Evolutionary conservation across 352 stramenopile genomes (phyloP).

Genomic region (Phytopythium delawarense): DNA sequence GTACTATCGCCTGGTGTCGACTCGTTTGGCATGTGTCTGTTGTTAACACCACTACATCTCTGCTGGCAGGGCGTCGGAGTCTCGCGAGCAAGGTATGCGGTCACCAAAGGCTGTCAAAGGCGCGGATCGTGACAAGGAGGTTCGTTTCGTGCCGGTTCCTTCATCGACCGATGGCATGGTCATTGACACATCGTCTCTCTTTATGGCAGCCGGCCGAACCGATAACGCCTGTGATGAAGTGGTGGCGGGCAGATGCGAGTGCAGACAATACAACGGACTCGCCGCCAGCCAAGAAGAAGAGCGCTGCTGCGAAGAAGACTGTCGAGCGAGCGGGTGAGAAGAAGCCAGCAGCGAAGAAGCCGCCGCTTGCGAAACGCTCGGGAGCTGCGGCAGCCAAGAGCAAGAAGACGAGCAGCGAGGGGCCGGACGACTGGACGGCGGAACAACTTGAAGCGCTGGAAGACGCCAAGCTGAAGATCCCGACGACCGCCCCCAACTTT

Average conservation of each 20-base stretch:
- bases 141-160: not conserved
- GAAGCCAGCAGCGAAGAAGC: conserved; percentile 14
- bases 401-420: conserved; percentile 15
- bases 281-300: conserved; percentile 1
- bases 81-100: not conserved
- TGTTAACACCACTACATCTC: not conserved
- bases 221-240: conserved; percentile 41
- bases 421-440: conserved; percentile 38
- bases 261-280: not conserved
- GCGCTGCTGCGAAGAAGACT: conserved; percentile 7
- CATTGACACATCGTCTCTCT: not conserved
- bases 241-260: conserved; percentile 37
- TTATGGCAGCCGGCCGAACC: conserved; percentile 14
- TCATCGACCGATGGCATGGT: not conserved
- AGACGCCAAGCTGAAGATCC: conserved; percentile 54
- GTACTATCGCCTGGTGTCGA: not conserved
- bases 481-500: conserved; percentile 59
- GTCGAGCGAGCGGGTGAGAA: conserved; percentile 10
- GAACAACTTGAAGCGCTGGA: conserved; percentile 46
- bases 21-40: not conserved
- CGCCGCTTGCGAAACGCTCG: not conserved
- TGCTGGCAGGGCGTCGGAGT: not conserved
- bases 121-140: not conserved
- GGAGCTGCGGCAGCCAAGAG: conserved; percentile 7
- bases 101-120: not conserved